Percentiles rank a stretch among this genome's conserved stretches.
Evolutionary conservation across 331 rosid genomes (phyloP).

Genomic region (Acacia pycnantha): DNA sequence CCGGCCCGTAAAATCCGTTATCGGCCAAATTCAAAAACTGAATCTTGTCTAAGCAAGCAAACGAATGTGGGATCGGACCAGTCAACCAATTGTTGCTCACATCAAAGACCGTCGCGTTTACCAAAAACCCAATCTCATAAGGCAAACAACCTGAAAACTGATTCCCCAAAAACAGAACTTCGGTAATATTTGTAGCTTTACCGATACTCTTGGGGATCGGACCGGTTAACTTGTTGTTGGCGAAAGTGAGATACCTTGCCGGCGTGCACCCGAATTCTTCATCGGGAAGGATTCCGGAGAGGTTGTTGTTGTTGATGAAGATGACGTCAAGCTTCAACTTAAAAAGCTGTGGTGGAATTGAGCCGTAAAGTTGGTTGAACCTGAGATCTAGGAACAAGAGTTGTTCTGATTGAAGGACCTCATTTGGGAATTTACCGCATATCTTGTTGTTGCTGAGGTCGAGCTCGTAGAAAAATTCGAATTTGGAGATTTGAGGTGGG

Average conservation of each 20-base stretch:
- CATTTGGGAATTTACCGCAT: constrained; percentile 33
- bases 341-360: constrained; percentile 41
- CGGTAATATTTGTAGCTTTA: constrained; percentile 44
- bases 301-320: constrained; percentile 59
- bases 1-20: constrained; percentile 52
- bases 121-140: constrained; percentile 54
- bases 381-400: constrained; percentile 74
- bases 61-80: constrained; percentile 75
- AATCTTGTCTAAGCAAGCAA: constrained; percentile 53
- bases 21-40: constrained; percentile 40
- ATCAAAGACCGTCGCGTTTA: constrained; percentile 55
- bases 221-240: constrained; percentile 59
- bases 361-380: constrained; percentile 32
- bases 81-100: constrained; percentile 47
- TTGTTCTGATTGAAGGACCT: constrained; percentile 12
- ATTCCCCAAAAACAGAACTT: constrained; percentile 69
- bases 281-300: constrained; percentile 31
- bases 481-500: neutral
- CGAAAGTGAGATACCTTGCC: constrained; percentile 69
- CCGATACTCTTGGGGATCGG: constrained; percentile 64
- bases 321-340: constrained; percentile 44
- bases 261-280: constrained; percentile 56
- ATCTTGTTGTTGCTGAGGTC: constrained; percentile 79
- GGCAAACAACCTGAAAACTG: constrained; percentile 68
- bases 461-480: constrained; percentile 54